Conservation (phyloP, 345 rosid genomes). For the Syzygium grande region DNA sequence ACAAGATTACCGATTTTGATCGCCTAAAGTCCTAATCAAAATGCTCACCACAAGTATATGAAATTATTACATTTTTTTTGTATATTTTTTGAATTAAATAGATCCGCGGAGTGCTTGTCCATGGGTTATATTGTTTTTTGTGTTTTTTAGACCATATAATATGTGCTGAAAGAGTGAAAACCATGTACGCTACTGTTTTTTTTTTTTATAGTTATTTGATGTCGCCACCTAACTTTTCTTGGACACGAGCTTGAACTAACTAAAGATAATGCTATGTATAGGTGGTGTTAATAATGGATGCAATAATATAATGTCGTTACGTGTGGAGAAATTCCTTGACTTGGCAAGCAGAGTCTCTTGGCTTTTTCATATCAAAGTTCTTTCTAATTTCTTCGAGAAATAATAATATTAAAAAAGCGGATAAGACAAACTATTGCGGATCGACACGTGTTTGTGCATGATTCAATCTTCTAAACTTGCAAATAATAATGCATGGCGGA, state of each 20-base stretch:
- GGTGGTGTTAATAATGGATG: background rate
- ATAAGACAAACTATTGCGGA: background rate
- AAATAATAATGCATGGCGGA: background rate
- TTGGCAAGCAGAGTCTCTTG: background rate
- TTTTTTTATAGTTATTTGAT: background rate
- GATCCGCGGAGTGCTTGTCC: background rate
- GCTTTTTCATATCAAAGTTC: background rate
- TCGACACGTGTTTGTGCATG: background rate
- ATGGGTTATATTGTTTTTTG: background rate
- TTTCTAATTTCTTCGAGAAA: background rate
- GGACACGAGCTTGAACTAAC: background rate
- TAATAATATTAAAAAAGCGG: background rate
- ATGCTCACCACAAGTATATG: background rate
- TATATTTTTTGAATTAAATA: background rate
- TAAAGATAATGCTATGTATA: background rate
- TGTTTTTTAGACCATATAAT: fast-evolving
- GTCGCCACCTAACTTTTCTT: background rate
- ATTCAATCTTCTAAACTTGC: background rate
- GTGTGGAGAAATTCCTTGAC: background rate
- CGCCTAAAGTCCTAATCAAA: background rate
- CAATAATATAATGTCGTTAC: background rate
- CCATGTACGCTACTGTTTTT: background rate
- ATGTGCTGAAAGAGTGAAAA: background rate
- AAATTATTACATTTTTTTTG: background rate
- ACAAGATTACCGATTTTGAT: background rate